A percentile compares a stretch with the other conserved stretches of the same genome.
phyloP scores from a whole-genome alignment of 108 stramenopile species.

The Epithemia pelagica region DNA sequence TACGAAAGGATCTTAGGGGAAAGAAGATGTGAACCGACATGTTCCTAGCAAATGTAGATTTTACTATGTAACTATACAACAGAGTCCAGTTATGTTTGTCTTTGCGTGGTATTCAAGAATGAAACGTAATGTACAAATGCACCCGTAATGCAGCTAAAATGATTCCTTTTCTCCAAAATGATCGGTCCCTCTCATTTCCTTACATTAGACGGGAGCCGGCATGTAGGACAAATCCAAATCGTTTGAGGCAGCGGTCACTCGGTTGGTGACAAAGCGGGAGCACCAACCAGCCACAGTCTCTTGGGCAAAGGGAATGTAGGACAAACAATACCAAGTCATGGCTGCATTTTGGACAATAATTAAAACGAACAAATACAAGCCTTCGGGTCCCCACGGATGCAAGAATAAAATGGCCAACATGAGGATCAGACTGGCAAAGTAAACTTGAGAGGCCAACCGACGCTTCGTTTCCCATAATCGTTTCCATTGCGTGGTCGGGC shows the following conservation, averaged over 20 bases:
- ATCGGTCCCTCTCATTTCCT: too few species aligned
- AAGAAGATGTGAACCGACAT: too few species aligned
- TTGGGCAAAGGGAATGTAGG: constrained; percentile 55
- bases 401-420: constrained; percentile 36
- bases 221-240: constrained; percentile 1
- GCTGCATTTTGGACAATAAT: constrained; percentile 44
- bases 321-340: constrained; percentile 50
- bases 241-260: background rate
- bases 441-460: constrained; percentile 29
- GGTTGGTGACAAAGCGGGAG: background rate
- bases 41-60: too few species aligned
- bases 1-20: too few species aligned
- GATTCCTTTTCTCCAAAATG: too few species aligned
- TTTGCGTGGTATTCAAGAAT: too few species aligned
- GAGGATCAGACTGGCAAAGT: constrained; percentile 30
- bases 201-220: background rate
- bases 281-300: constrained; percentile 11
- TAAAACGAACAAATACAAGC: constrained; percentile 34
- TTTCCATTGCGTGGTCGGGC: constrained; percentile 36
- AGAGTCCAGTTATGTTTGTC: too few species aligned
- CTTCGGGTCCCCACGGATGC: constrained; percentile 10
- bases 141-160: too few species aligned
- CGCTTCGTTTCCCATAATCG: constrained; percentile 44
- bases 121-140: too few species aligned
- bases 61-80: too few species aligned